These are phyloP conservation scores for Termitomyces sp. DNA, from an alignment of 768 basidiomycete species.

Conservation along the genomic window DNA sequence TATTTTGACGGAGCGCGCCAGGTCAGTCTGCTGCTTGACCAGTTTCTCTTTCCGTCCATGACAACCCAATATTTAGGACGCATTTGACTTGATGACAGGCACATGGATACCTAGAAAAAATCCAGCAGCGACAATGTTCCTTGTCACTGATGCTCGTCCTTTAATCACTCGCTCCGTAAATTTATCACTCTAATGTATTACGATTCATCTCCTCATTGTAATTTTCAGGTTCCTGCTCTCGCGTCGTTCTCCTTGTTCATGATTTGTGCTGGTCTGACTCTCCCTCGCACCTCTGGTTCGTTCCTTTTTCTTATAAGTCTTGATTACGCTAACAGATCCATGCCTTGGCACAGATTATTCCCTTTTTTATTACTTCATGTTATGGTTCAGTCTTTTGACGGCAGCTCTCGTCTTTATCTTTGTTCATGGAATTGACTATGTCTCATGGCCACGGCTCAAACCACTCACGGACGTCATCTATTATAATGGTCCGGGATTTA, in stretches of 20 bases:
- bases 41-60: not conserved
- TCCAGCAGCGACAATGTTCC: slow-evolving; percentile 60
- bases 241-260: slow-evolving; percentile 80
- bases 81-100: slow-evolving; percentile 91
- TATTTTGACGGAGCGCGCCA: slow-evolving; percentile 94
- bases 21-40: slow-evolving; percentile 45
- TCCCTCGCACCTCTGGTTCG: slow-evolving; percentile 85
- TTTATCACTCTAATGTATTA: slow-evolving; percentile 9
- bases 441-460: slow-evolving; percentile 87
- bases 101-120: slow-evolving; percentile 81
- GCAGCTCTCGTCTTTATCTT: slow-evolving; percentile 67
- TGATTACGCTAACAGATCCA: not conserved
- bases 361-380: slow-evolving; percentile 74
- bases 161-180: slow-evolving; percentile 77
- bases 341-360: slow-evolving; percentile 61
- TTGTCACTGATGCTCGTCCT: slow-evolving; percentile 78
- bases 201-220: slow-evolving; percentile 2
- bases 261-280: slow-evolving; percentile 79
- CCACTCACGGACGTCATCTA: slow-evolving; percentile 81
- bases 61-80: slow-evolving; percentile 53
- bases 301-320: slow-evolving; percentile 3
- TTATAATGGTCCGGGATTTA: slow-evolving; percentile 86
- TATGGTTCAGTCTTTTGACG: slow-evolving; percentile 68
- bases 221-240: slow-evolving; percentile 72
- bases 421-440: slow-evolving; percentile 89